Percentiles rank a stretch among this genome's conserved stretches.
Evolutionary conservation across 768 basidiomycete genomes (phyloP).

Genomic region (Hygrocybe coccinea): DNA sequence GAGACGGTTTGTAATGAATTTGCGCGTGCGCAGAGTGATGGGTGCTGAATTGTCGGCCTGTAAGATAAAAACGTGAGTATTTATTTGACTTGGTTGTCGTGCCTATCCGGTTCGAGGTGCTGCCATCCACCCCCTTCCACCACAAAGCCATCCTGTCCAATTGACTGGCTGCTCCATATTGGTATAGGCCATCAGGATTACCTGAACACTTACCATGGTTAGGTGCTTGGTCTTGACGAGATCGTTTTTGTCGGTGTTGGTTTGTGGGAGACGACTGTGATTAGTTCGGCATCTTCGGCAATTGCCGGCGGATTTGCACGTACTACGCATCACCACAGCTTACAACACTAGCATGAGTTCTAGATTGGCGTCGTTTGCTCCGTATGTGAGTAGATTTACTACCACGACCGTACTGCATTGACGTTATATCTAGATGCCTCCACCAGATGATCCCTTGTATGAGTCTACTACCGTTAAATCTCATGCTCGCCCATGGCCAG

Average conservation of each 20-base stretch:
- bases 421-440: conserved; percentile 44
- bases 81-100: conserved; percentile 7
- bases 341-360: conserved; percentile 25
- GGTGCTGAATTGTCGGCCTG: conserved; percentile 79
- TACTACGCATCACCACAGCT: background rate
- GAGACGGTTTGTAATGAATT: conserved; percentile 99
- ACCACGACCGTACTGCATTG: conserved; percentile 1
- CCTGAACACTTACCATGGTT: conserved; percentile 7
- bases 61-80: conserved; percentile 12
- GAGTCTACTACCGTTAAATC: conserved; percentile 21
- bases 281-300: background rate
- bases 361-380: conserved; percentile 52
- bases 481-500: conserved; percentile 46
- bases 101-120: background rate
- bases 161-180: background rate
- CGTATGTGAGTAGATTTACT: conserved; percentile 43
- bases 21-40: conserved; percentile 94
- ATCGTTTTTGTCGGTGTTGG: conserved; percentile 40
- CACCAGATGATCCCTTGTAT: conserved; percentile 49
- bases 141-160: conserved; percentile 19
- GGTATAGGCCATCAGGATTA: background rate
- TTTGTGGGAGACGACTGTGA: too few relatives aligned
- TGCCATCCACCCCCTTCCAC: conserved; percentile 6
- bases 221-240: conserved; percentile 16
- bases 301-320: conserved; percentile 26